Evolutionary conservation across 2,329 filamentous ascomycete species (phyloP).

Genomic region (Fusarium sp.): DNA sequence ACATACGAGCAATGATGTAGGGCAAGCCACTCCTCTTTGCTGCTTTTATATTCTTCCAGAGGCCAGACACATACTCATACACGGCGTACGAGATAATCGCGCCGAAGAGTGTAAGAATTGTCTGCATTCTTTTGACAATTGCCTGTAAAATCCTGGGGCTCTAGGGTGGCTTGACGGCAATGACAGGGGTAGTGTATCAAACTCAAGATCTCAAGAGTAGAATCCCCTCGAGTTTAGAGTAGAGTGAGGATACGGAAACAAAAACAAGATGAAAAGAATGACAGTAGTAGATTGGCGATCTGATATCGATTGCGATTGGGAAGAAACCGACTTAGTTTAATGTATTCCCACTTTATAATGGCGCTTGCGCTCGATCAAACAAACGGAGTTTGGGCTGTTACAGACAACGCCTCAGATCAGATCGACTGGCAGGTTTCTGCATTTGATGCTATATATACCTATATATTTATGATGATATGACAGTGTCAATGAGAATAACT

Average conservation of each 20-base stretch:
- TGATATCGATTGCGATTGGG: not conserved
- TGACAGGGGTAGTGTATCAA: not conserved
- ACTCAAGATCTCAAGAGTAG: not conserved
- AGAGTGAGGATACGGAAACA: not conserved
- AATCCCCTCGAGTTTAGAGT: not conserved
- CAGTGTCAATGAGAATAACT: not conserved
- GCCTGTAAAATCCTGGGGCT: not conserved
- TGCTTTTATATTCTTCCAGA: constrained; percentile 59
- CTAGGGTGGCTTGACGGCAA: constrained; percentile 6
- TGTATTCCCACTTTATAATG: not conserved
- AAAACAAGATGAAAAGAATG: not conserved
- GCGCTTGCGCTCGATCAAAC: not conserved
- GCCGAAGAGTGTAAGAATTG: constrained; percentile 49
- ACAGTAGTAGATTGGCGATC: not conserved
- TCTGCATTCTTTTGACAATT: constrained; percentile 47
- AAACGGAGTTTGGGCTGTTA: not conserved
- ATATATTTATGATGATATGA: not conserved
- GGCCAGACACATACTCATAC: constrained; percentile 48
- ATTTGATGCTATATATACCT: not conserved
- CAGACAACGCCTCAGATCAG: not conserved
- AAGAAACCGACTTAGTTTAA: not conserved
- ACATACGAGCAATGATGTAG: constrained; percentile 65
- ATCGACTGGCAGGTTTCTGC: not conserved
- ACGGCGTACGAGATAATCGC: constrained; percentile 50
- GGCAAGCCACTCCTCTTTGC: constrained; percentile 64